Evolutionary conservation across 331 rosid genomes (phyloP), one percentile per base, ranked within the genome.

Genomic region (Acacia concinna): DNA sequence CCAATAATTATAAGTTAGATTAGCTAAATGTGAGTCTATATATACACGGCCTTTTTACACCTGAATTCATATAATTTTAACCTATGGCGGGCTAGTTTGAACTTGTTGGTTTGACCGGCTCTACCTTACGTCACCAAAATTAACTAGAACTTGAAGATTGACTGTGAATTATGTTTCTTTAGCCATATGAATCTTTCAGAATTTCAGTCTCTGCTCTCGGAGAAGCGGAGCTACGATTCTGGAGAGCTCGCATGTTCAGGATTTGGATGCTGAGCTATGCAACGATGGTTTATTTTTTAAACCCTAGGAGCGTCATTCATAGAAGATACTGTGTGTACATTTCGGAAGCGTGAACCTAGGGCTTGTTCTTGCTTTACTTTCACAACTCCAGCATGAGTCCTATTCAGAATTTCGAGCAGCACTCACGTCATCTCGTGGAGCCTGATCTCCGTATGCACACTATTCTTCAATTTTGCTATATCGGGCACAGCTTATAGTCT

Each of bases 321-420:
- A 41, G 37, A 25, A 23, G 15, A 0, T 25, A 25, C 37, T 68
- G 25, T 15, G 21, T 11, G 21, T 56, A 43, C 54, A 43, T 14
- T 43, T 43, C 6, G 23, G 37, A 41, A 14, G 35, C 6, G 56
- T 14, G 37, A 43, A 15, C 7, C 56, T 43, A 68, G 74, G 74
- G 56, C 43, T 41, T 68, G 56, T 68, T 11, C 8, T 41, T 38
- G 12, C 52, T 5, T 68, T 6, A n/a, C n/a, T 68, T 38, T 12
- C 52, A 38, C 52, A 38, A 38, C 52, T 23, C 37, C 74, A 68
- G 14, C 23, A 68, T 68, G 74, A 68, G 74, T 15, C 74, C 74
- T 23, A 68, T 68, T 43, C 74, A 68, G 74, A 68, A 68, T 68
- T 68, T 68, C 37, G 74, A 68, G 74, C 74, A 68, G 49, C 56